Evolutionary conservation across 805 yeast genomes (phyloP).

Genomic region (Schwanniomyces occidentalis): DNA sequence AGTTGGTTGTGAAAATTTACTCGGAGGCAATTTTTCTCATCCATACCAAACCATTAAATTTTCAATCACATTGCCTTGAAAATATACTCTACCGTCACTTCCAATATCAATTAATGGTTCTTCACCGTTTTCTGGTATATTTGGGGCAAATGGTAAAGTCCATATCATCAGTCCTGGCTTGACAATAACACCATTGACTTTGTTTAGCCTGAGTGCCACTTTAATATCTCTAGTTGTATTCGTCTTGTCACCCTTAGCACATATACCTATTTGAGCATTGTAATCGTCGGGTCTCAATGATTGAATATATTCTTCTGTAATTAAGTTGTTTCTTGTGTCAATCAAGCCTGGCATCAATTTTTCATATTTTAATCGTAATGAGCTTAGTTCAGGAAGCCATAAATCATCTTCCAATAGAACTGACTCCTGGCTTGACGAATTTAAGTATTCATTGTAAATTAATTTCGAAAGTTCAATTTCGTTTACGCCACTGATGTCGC

Average conservation of each 20-base stretch:
- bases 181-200: conserved; percentile 34
- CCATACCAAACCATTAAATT: conserved; percentile 29
- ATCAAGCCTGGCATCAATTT: conserved; percentile 36
- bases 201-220: conserved; percentile 24
- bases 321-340: conserved; percentile 38
- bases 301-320: conserved; percentile 27
- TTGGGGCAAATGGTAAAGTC: conserved; percentile 26
- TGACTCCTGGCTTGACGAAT: conserved; percentile 13
- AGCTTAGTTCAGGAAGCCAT: conserved; percentile 41
- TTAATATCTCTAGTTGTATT: conserved; percentile 9
- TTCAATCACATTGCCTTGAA: conserved; percentile 30
- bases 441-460: conserved; percentile 5
- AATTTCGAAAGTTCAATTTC: conserved; percentile 23
- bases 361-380: conserved; percentile 51
- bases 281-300: conserved; percentile 8
- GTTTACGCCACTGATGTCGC: conserved; percentile 24
- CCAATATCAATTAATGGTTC: conserved; percentile 17
- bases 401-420: conserved; percentile 24
- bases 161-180: conserved; percentile 24
- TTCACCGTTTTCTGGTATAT: conserved; percentile 3
- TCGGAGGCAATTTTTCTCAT: too few species aligned
- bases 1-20: too few species aligned
- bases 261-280: conserved; percentile 3
- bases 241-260: too few species aligned
- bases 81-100: conserved; percentile 20